Evolutionary conservation across 1,284 basidiomycete genomes (phyloP).

Genomic region (Ceratobasidium papillatum): DNA sequence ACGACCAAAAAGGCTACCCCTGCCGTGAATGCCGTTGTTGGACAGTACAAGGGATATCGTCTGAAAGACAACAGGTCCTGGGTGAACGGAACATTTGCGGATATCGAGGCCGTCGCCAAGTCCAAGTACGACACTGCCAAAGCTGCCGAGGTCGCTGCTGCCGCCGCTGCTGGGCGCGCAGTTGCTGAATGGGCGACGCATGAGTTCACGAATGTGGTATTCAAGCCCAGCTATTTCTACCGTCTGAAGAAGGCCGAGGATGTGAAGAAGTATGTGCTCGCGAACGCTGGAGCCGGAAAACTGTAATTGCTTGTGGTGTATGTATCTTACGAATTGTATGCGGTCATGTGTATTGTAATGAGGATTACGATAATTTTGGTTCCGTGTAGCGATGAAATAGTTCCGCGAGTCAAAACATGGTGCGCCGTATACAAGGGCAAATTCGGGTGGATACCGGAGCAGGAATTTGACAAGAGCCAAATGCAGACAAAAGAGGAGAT

Average conservation of each 20-base stretch:
- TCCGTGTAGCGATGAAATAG: constrained; percentile 13
- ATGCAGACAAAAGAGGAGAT: constrained; percentile 12
- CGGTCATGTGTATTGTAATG: neutral
- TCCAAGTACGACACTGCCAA: constrained; percentile 39
- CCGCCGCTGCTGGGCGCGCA: constrained; percentile 38
- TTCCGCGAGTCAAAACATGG: constrained; percentile 1
- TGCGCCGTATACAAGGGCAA: constrained; percentile 14
- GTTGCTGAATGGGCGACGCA: constrained; percentile 39
- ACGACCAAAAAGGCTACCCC: constrained; percentile 10
- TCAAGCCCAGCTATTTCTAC: constrained; percentile 32
- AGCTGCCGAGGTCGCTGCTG: constrained; percentile 38
- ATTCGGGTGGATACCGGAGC: constrained; percentile 1
- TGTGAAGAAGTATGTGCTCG: constrained; percentile 39
- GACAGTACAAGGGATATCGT: constrained; percentile 38
- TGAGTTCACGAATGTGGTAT: constrained; percentile 24
- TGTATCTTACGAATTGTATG: neutral
- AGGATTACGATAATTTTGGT: constrained; percentile 17
- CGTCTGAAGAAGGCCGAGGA: constrained; percentile 34
- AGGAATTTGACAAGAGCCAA: constrained; percentile 20
- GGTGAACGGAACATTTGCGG: constrained; percentile 34
- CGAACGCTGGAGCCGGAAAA: constrained; percentile 35
- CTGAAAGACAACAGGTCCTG: constrained; percentile 36
- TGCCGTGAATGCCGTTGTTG: constrained; percentile 31
- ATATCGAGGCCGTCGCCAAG: constrained; percentile 41
- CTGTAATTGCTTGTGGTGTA: constrained; percentile 7